Base-by-base conservation (phyloP, 257 asterid genomes). In the Solanum chiquidenum region DNA sequence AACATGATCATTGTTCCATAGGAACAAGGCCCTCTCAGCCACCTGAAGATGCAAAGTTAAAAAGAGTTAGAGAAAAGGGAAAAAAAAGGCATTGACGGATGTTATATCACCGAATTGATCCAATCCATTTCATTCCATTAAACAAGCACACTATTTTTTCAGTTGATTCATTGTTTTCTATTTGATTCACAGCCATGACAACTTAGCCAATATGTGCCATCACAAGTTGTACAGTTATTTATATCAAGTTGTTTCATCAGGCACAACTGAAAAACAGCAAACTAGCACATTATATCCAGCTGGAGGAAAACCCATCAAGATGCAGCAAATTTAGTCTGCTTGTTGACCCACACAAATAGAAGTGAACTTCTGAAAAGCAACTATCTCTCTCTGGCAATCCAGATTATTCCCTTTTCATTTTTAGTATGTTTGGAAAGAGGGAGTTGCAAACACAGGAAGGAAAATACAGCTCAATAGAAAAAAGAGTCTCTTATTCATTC, bases 11-110 rank as follows among this genome's bases (percentile, higher is more conserved):
- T 94, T 93, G 91, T 94, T 94, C 98, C 98, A 94, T 83, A 94
- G 83, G 88, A 94, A 93, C 87, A 94, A 94, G 38, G 96, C 95
- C 92, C 98, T 92, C 93, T 94, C 98, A 34, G 98, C 98, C 88
- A 94, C 98, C 98, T 94, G 92, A 44, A 44, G 88, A 33, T 73
- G 87, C 88, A 85, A 84, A 49, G 34, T 34, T 86, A 33, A 49
- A 74, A 23, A 86, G 55, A 49, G 85, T 35, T 20, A 52, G 33
- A 33, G 49, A 83, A 35, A 38, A 16, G 42, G 21, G 2, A 40
- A 11, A 68, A 86, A 85, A 13, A 16, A 14, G 35, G 49, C 37
- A 66, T 44, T 58, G 58, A 35, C 12, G 0, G 60, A 76, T 76
- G 58, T 76, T 76, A 16, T 60, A 76, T 23, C 84, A 40, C 84